phyloP scores from a whole-genome alignment of 1,284 basidiomycete genomes.

The Ustilago shanxiensis region DNA sequence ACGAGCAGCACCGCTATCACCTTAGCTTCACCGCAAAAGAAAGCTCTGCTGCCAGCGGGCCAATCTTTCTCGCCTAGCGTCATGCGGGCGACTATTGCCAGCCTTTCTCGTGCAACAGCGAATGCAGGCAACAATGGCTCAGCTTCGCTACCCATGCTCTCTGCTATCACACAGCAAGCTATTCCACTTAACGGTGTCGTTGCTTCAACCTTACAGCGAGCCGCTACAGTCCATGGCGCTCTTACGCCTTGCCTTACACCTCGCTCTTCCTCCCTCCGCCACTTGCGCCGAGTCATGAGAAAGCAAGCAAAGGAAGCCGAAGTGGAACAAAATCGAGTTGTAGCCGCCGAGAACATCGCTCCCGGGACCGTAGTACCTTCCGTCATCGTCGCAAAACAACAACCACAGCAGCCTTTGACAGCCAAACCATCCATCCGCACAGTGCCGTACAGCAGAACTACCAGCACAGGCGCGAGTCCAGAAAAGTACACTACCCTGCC shows the following conservation, averaged over 20 bases:
- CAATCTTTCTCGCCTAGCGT: constrained; percentile 42
- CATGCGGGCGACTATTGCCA: constrained; percentile 39
- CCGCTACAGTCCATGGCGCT: constrained; percentile 29
- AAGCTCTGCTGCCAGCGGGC: background rate
- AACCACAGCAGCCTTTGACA: background rate
- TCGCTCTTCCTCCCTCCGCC: constrained; percentile 42
- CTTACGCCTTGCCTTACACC: constrained; percentile 36
- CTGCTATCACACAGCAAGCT: constrained; percentile 7
- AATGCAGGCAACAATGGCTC: constrained; percentile 8
- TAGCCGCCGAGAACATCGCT: constrained; percentile 37
- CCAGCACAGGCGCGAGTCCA: background rate
- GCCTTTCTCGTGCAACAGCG: constrained; percentile 14
- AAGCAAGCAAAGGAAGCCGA: constrained; percentile 43
- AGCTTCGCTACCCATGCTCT: constrained; percentile 29
- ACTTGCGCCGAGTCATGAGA: constrained; percentile 38
- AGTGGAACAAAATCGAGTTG: constrained; percentile 26
- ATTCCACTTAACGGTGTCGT: background rate
- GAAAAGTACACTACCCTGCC: constrained; percentile 18
- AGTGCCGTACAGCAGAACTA: constrained; percentile 2
- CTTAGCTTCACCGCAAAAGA: constrained; percentile 4
- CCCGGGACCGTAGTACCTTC: constrained; percentile 36
- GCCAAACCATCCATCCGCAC: constrained; percentile 28
- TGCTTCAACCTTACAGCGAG: constrained; percentile 23
- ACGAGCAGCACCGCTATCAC: background rate
- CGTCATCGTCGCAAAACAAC: background rate